These are phyloP conservation scores for Ustilago shanxiensis DNA, from an alignment of 1,284 basidiomycete species.

Conservation along the genomic window DNA sequence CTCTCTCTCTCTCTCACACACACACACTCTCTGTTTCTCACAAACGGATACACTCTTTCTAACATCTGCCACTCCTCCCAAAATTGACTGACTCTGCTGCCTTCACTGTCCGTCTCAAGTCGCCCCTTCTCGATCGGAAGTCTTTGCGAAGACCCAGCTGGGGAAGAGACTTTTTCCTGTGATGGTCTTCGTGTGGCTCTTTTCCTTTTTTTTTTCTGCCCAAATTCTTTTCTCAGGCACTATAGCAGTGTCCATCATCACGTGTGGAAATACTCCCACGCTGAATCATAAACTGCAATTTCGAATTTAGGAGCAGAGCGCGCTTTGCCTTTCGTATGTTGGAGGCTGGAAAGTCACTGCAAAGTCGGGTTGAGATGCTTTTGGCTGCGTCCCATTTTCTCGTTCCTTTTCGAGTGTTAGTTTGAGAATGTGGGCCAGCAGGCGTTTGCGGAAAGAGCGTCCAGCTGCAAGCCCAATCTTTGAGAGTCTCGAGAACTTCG, in stretches of 20 bases:
- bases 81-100: not conserved
- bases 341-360: not conserved
- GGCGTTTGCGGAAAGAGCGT: not conserved
- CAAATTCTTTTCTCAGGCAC: not conserved
- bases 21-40: too few species aligned
- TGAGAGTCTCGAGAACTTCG: not conserved
- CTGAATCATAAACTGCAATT: not conserved
- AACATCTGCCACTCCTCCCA: slow-evolving; percentile 1
- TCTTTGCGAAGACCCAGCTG: not conserved
- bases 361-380: too few species aligned
- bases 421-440: not conserved
- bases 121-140: too few species aligned
- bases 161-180: too few species aligned
- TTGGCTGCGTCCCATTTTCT: not conserved
- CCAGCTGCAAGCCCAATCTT: slow-evolving; percentile 1
- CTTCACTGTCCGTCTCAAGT: not conserved
- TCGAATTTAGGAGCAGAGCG: not conserved
- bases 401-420: slow-evolving; percentile 19
- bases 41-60: too few species aligned
- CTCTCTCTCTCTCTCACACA: too few species aligned
- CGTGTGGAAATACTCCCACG: slow-evolving; percentile 49
- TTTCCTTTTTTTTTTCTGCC: too few species aligned
- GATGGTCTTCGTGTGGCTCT: too few species aligned
- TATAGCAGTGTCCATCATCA: slow-evolving; percentile 9
- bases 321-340: not conserved